Base-by-base conservation (phyloP, 176 grass and related monocot species). In the Metroxylon sagu region DNA sequence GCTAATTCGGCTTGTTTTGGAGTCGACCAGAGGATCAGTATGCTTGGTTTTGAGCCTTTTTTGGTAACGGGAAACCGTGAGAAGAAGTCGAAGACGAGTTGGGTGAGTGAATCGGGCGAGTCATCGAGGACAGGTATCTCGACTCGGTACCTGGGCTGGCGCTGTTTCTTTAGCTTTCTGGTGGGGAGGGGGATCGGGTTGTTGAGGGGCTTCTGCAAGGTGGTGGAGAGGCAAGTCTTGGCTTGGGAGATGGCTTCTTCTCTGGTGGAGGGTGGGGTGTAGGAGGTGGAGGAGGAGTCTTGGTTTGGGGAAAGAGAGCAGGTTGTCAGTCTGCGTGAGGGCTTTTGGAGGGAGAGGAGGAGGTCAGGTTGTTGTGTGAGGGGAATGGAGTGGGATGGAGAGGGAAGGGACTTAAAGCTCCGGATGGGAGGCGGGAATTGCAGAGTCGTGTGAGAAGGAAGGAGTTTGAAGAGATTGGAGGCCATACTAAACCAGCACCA, bases 41-140 rank as follows among this genome's bases (percentile, higher is more conserved):
- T 67, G 43, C 23, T 60, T n/a, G 83, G 56, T 16, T 77, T 62
- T 4, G 57, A 55, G 52, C 76, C 77, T 23, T 82, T 90, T 59
- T 62, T 82, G 21, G 55, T 62, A 43, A 82, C 48, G 54, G 78
- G 59, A 51, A 86, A 72, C 58, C 52, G 54, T 0, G 75, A 62
- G 80, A 96, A 88, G 19, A 90, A 74, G 25, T 96, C 83, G 64
- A 68, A 43, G 52, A 75, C 80, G 60, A 96, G 86, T 50, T 71
- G 77, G 18, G 70, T 53, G 60, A 90, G 72, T 52, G 86, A 87
- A 21, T 59, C 71, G 2, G 80, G 80, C 18, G 91, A 96, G 73
- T 90, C 83, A 28, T 96, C 86, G 25, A 85, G 71, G 39, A 96
- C 71, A 39, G 83, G 91, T 61, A 90, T 90, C 91, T 96, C 91